phyloP scores from a whole-genome alignment of 2,329 filamentous ascomycete genomes.

The Harringtonia aguacate region DNA sequence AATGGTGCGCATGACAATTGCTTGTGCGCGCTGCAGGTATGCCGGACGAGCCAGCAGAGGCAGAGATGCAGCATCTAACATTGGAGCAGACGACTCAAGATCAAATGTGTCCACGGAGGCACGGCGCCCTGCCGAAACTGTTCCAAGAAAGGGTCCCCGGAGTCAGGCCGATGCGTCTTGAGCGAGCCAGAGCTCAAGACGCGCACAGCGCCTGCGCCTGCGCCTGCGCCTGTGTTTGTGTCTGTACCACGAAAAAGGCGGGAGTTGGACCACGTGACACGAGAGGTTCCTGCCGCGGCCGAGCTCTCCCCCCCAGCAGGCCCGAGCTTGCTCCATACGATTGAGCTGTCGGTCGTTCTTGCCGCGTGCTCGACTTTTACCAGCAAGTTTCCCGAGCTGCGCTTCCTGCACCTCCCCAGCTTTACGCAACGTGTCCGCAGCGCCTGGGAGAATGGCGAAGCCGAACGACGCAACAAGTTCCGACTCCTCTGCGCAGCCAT shows the following conservation, averaged over 20 bases:
- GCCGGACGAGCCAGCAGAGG: not conserved
- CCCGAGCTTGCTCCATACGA: not conserved
- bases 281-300: no score
- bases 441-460: not conserved
- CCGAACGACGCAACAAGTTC: not conserved
- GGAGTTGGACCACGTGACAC: no score
- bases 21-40: slow-evolving; percentile 7
- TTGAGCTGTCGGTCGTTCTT: not conserved
- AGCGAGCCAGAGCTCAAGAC: not conserved
- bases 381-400: slow-evolving; percentile 8
- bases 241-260: no score
- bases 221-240: no score
- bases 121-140: slow-evolving; percentile 7
- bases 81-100: not conserved
- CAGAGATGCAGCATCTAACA: not conserved
- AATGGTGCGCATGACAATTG: slow-evolving; percentile 9
- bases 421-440: not conserved
- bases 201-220: not conserved
- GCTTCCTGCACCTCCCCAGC: slow-evolving; percentile 7
- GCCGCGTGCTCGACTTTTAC: not conserved
- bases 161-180: not conserved
- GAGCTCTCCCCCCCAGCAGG: no score
- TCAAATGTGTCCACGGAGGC: slow-evolving; percentile 8
- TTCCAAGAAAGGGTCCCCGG: not conserved
- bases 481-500: slow-evolving; percentile 1